Base-by-base conservation (phyloP, 192 early-diverging fungal genomes). In the Backusella psychrophila region DNA sequence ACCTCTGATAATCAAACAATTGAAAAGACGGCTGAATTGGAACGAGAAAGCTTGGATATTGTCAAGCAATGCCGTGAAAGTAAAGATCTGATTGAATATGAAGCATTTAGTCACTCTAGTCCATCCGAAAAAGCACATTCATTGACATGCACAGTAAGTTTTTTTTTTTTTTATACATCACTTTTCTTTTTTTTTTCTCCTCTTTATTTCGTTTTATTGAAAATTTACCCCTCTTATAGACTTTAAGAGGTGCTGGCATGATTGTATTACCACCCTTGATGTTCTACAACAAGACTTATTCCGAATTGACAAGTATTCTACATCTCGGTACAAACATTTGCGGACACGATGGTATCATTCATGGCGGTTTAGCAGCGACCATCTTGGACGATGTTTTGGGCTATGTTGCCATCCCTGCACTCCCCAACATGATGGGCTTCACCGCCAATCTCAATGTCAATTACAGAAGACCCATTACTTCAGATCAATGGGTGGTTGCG, bases 371-470 rank as follows among this genome's bases (percentile, higher is more conserved):
- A 8, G 85, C 90, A 49, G 92, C 92, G 0, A 93, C 92, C 1
- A 67, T 94, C 44, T 82, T 93, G 71, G 93, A 94, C 84, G 92
- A 93, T 78, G 85, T 84, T 35, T 82, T 85, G 23, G 89, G 87
- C 3, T 87, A 83, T 52, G 83, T 89, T 34, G 85, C 83, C 0
- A 82, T 88, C 29, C 85, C 87, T 6, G 77, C 77, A 49, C 81
- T 93, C 15, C 93, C 93, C 9, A 88, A 88, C 77, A 89, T 87
- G 65, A 83, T 89, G 41, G 93, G 89, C 1, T 87, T 93, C 68
- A 95, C 93, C 7, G 93, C 92, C 21, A 90, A 91, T 77, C 85
- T 95, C 42, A 93, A 93, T 69, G 77, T 95, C 68, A 89, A 92
- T 77, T 95, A 94, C 75, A 90, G 91, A 67, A 80, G 81, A 19